Percentiles rank a stretch among this genome's conserved stretches.
These are phyloP conservation scores for Argentina anserina DNA, from an alignment of 306 rosid species.

Conservation along the genomic window DNA sequence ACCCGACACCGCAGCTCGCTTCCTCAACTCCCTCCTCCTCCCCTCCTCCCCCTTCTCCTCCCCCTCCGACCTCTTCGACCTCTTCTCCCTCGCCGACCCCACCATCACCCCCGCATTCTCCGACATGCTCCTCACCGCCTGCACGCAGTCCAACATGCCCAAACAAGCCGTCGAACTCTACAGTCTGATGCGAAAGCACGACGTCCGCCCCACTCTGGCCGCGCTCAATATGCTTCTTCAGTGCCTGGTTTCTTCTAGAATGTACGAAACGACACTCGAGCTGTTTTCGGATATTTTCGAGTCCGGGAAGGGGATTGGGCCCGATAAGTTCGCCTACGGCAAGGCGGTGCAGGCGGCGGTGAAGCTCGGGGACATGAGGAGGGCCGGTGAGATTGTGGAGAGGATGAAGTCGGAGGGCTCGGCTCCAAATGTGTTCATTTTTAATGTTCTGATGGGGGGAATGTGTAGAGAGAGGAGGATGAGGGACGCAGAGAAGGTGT, in stretches of 20 bases:
- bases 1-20: constrained; percentile 30
- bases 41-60: constrained; percentile 44
- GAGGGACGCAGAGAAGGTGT: constrained; percentile 55
- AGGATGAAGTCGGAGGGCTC: constrained; percentile 46
- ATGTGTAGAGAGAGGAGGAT: constrained; percentile 49
- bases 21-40: constrained; percentile 48
- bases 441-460: constrained; percentile 51
- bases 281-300: constrained; percentile 46
- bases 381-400: constrained; percentile 36
- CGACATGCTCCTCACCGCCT: constrained; percentile 43
- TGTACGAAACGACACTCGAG: constrained; percentile 32
- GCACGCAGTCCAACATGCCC: constrained; percentile 38
- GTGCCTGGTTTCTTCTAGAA: constrained; percentile 32
- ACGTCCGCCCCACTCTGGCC: constrained; percentile 41
- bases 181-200: constrained; percentile 45
- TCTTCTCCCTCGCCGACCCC: constrained; percentile 40
- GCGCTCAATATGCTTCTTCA: constrained; percentile 45
- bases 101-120: constrained; percentile 44
- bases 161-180: constrained; percentile 42
- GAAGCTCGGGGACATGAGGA: constrained; percentile 46
- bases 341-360: constrained; percentile 63
- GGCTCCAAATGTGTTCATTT: constrained; percentile 43
- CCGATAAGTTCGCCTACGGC: constrained; percentile 40
- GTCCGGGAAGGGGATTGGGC: constrained; percentile 37
- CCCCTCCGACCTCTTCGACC: constrained; percentile 41